phyloP scores from a whole-genome alignment of 495 filamentous ascomycete species.

The Physcia stellaris region DNA sequence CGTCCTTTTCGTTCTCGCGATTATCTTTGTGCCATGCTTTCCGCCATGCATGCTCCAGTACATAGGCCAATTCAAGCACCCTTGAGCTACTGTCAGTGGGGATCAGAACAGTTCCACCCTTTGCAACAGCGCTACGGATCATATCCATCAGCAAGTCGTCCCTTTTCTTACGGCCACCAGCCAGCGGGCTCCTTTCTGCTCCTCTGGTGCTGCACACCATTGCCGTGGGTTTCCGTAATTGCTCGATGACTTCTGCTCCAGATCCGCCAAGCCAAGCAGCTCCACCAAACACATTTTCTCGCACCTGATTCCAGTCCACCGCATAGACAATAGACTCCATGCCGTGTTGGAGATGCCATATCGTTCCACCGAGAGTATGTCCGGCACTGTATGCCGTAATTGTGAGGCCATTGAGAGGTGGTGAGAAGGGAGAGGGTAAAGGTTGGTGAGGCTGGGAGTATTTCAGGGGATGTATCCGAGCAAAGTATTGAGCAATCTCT shows the following conservation, averaged over 20 bases:
- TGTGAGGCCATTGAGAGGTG: slow-evolving; percentile 79
- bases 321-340: slow-evolving; percentile 96
- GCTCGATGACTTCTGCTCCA: slow-evolving; percentile 82
- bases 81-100: slow-evolving; percentile 90
- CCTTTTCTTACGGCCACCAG: slow-evolving; percentile 60
- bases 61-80: slow-evolving; percentile 83
- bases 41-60: slow-evolving; percentile 85
- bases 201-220: slow-evolving; percentile 81
- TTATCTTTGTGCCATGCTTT: slow-evolving; percentile 39
- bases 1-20: slow-evolving; percentile 28
- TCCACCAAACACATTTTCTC: slow-evolving; percentile 84
- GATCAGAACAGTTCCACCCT: slow-evolving; percentile 87
- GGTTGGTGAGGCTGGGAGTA: slow-evolving; percentile 94
- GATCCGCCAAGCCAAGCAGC: slow-evolving; percentile 84
- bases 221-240: slow-evolving; percentile 82
- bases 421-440: slow-evolving; percentile 69
- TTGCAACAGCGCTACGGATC: slow-evolving; percentile 59
- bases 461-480: slow-evolving; percentile 83
- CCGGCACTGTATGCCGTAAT: slow-evolving; percentile 96
- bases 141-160: slow-evolving; percentile 76
- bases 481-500: slow-evolving; percentile 86
- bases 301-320: slow-evolving; percentile 91
- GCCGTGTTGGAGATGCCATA: slow-evolving; percentile 97
- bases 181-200: slow-evolving; percentile 52
- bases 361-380: slow-evolving; percentile 88